Evolutionary conservation across 139 green algal species (phyloP), one percentile per base, ranked within the genome.

Genomic region (Micractinium sp.): DNA sequence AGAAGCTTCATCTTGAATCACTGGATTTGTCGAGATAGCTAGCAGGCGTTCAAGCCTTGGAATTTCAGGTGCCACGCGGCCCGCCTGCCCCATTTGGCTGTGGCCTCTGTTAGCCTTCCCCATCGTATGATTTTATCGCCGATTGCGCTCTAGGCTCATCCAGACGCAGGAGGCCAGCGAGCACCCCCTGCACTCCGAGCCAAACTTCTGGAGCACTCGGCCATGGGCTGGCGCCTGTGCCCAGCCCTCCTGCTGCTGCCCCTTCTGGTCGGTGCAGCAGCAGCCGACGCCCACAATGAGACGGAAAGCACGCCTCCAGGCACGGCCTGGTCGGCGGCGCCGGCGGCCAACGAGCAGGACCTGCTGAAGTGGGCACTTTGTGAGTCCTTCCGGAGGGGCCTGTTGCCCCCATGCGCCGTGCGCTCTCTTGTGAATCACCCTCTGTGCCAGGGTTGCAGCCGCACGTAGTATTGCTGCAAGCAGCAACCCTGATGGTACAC

Each of bases 281-380:
- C 27, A 67, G 78, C 78, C 5, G 16, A 35, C 27, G 27, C 71
- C 18, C 41, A 38, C 14, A 84, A 84, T 23, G 29, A 39, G 12
- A 67, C 31, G 15, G 41, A 39, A 67, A 1, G 47, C 15, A 15
- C 77, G 77, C 77, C 39, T 23, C 83, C 1, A 56, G 81, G 66
- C 74, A 35, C 29, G 25, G 33, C 81, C 9, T 73, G 80, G 82
- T 39, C 35, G 61, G 41, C 82, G 7, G 38, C 35, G 38, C 77
- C 23, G 23, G 5, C 77, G 38, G 77, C 22, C 19, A 63, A 20
- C 19, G 36, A 85, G 60, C 38, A 89, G 29, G 86, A 89, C 60
- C 36, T 89, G 60, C 75, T 89, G 25, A 82, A 85, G 33, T 89
- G 86, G 76, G 75, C 75, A 3, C 35, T 89, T 3, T 87, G 93